These are phyloP conservation scores for Suillus brevipes DNA, from an alignment of 768 basidiomycete species.

Conservation along the genomic window DNA sequence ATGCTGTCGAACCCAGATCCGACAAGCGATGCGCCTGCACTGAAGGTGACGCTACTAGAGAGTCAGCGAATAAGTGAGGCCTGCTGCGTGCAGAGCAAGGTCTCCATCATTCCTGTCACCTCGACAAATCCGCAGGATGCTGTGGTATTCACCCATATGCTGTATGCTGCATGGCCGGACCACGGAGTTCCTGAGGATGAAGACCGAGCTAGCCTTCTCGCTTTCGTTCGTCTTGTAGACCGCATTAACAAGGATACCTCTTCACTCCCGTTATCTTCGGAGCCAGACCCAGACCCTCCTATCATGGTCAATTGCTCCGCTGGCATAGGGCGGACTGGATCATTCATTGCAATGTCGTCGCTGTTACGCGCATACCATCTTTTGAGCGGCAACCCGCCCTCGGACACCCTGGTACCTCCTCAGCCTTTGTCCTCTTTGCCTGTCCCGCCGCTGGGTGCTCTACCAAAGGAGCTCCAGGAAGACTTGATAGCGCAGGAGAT, in stretches of 20 bases:
- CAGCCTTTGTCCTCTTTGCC: constrained; percentile 34
- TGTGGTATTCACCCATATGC: constrained; percentile 65
- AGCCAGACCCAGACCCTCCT: constrained; percentile 63
- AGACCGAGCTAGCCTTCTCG: constrained; percentile 59
- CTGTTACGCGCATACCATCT: constrained; percentile 64
- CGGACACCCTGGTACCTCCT: constrained; percentile 29
- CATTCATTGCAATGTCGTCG: constrained; percentile 80
- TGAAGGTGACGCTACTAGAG: constrained; percentile 60
- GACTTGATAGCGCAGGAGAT: constrained; percentile 72
- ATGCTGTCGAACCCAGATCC: constrained; percentile 47
- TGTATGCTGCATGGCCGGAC: constrained; percentile 83
- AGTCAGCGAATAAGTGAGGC: constrained; percentile 51
- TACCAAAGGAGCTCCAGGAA: constrained; percentile 46
- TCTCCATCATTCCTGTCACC: constrained; percentile 50
- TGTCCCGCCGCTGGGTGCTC: constrained; percentile 56
- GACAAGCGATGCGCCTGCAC: constrained; percentile 39
- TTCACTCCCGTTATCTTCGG: constrained; percentile 20
- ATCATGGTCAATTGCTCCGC: constrained; percentile 85
- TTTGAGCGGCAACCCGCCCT: constrained; percentile 32
- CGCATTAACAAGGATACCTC: constrained; percentile 52
- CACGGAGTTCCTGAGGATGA: constrained; percentile 71
- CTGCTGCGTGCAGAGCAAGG: constrained; percentile 59
- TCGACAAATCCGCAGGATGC: constrained; percentile 28
- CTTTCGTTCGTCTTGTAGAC: constrained; percentile 68
- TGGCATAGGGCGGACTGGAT: constrained; percentile 83